These are phyloP conservation scores for Aristolochia fimbriata DNA, from an alignment of 164 flowering plant genomes.

Conservation along the genomic window DNA sequence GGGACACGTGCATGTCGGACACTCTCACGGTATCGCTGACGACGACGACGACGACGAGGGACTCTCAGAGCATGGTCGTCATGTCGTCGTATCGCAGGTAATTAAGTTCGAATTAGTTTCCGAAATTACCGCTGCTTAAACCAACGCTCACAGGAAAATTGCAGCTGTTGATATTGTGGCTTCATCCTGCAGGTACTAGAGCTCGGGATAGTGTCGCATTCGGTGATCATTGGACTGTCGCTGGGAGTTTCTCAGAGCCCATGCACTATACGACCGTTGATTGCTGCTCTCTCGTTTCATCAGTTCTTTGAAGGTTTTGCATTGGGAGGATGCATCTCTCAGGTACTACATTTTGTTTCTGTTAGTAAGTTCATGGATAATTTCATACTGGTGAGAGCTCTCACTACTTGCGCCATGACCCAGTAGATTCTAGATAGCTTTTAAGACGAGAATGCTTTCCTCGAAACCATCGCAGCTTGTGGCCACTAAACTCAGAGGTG, in stretches of 20 bases:
- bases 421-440: too few relatives aligned
- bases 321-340: constrained; percentile 90
- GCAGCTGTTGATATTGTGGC: neutral
- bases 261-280: constrained; percentile 73
- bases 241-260: constrained; percentile 91
- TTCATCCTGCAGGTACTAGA: constrained; percentile 57
- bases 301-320: constrained; percentile 99
- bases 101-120: constrained; percentile 5
- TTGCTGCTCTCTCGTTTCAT: constrained; percentile 84
- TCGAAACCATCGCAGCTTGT: too few relatives aligned
- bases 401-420: too few relatives aligned
- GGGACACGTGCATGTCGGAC: constrained; percentile 14
- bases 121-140: neutral
- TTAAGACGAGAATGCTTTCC: too few relatives aligned
- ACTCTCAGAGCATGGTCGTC: constrained; percentile 30
- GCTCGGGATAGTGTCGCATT: constrained; percentile 90
- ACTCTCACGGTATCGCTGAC: constrained; percentile 28
- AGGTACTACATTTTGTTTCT: constrained; percentile 10
- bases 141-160: neutral
- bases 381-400: too few relatives aligned
- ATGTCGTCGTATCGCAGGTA: constrained; percentile 96
- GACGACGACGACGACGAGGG: constrained; percentile 31
- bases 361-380: too few relatives aligned
- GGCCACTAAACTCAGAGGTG: too few relatives aligned
- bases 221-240: constrained; percentile 81